Evolutionary conservation across 768 basidiomycete genomes (phyloP).

Genomic region (Leccinum subgranulosum): DNA sequence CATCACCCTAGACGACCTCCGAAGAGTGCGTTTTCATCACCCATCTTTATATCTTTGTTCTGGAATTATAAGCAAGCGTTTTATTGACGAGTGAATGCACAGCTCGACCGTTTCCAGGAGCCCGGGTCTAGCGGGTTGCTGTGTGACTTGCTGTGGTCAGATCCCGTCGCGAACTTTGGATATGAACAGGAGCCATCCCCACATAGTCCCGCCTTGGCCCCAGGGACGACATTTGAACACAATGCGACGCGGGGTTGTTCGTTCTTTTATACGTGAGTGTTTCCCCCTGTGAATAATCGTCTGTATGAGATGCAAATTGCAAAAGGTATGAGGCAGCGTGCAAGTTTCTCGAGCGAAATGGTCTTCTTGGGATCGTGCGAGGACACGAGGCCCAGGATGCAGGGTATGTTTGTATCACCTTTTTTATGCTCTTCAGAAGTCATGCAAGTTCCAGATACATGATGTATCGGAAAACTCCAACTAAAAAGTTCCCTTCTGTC

Average conservation of each 20-base stretch:
- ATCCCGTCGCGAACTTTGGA: slow-evolving; percentile 88
- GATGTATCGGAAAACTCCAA: slow-evolving; percentile 94
- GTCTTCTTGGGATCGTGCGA: slow-evolving; percentile 86
- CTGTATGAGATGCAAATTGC: not conserved
- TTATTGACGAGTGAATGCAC: slow-evolving; percentile 11
- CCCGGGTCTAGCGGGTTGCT: slow-evolving; percentile 89
- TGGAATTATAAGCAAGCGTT: not conserved
- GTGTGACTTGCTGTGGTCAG: slow-evolving; percentile 96
- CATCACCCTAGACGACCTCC: slow-evolving; percentile 71
- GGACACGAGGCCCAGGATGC: slow-evolving; percentile 98
- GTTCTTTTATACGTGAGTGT: slow-evolving; percentile 83
- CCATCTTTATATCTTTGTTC: not conserved
- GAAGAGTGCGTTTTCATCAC: slow-evolving; percentile 43
- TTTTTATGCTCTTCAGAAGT: not conserved
- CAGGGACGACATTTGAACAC: slow-evolving; percentile 65
- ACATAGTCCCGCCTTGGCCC: slow-evolving; percentile 51
- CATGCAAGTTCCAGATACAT: slow-evolving; percentile 54
- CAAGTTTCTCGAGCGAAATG: slow-evolving; percentile 89
- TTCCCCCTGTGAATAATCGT: not conserved
- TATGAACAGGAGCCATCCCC: slow-evolving; percentile 60
- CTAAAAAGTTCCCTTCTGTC: slow-evolving; percentile 93
- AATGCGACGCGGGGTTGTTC: slow-evolving; percentile 90
- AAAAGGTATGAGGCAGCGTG: slow-evolving; percentile 86
- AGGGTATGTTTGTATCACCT: slow-evolving; percentile 51
- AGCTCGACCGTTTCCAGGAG: slow-evolving; percentile 93